Evolutionary conservation across 2,329 filamentous ascomycete genomes (phyloP), one percentile per base, ranked within the genome.

Genomic region (Trichoderma sp.): DNA sequence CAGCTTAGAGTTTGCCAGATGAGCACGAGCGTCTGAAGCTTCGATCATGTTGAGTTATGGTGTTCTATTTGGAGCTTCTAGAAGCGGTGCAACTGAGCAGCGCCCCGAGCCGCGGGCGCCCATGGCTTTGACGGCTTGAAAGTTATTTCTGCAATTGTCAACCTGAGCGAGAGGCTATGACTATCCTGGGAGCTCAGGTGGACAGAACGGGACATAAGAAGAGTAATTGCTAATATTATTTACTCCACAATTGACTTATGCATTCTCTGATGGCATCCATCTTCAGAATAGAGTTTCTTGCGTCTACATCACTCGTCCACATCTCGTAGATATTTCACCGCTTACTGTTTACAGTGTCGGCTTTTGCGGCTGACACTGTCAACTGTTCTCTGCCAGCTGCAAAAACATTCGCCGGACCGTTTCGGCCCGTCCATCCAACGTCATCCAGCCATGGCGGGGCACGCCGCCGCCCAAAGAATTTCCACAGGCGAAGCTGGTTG

Each of bases 381-480:
- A 1, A 4, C 24, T 6, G 13, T 31, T 43, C 4, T 27, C 27
- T 24, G 53, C 63, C 63, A 58, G 57, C 57, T 68, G 57, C 7
- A 0, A 24, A 24, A 24, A 11, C 1, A 1, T 8, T 24, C 1
- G 27, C 3, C 65, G 65, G 65, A 47, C 47, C 58, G 57, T 61
- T 68, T 47, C 65, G 65, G 65, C 47, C 65, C 57, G 65, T 47
- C 19, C 24, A 24, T 35, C 57, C 29, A 55, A 61, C 47, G 43
- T 49, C 56, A 43, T 37, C 5, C 57, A 47, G 21, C 43, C 65
- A 68, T 68, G 65, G 65, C 58, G 65, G 65, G 65, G 65, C 65
- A 47, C 43, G n/a, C 57, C 33, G 14, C 47, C 29, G 13, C 56
- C 56, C 57, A 61, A 60, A 60, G 68, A 59, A 70, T 64, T 70